Conservation (phyloP, 805 yeast species). For the Ogataea saltuana region DNA sequence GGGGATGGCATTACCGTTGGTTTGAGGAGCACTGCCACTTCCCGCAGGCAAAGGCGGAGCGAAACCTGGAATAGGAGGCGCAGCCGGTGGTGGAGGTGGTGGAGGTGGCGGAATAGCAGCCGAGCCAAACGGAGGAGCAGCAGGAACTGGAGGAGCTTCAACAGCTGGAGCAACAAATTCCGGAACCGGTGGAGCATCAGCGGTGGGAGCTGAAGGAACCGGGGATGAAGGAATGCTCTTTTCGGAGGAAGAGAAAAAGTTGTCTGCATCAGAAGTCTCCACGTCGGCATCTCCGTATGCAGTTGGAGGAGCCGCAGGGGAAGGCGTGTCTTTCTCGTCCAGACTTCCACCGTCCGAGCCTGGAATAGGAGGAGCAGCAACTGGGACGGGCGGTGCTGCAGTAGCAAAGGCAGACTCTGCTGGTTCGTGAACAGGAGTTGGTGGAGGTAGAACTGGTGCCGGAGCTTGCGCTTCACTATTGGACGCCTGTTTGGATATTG, state of each 20-base stretch:
- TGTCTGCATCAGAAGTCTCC: background rate
- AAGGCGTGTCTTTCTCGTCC: constrained; percentile 1
- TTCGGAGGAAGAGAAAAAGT: constrained; percentile 2
- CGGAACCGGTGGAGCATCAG: constrained; percentile 24
- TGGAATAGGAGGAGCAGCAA: constrained; percentile 21
- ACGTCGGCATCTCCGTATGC: background rate
- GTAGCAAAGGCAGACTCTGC: constrained; percentile 1
- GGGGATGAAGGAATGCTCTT: constrained; percentile 5
- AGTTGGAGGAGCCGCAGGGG: constrained; percentile 4
- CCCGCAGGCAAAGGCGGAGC: constrained; percentile 41
- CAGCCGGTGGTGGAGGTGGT: constrained; percentile 33
- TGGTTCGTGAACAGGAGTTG: constrained; percentile 10
- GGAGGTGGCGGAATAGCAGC: constrained; percentile 32
- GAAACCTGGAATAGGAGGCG: constrained; percentile 32
- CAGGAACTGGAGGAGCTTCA: constrained; percentile 10
- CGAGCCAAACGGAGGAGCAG: constrained; percentile 20
- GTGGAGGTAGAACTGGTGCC: constrained; percentile 20
- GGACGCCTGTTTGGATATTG: constrained; percentile 4
- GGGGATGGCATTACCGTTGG: constrained; percentile 24
- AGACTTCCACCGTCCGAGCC: constrained; percentile 3
- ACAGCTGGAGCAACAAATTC: constrained; percentile 6
- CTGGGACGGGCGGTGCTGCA: constrained; percentile 10
- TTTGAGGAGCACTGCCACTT: constrained; percentile 32
- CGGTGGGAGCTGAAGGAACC: no score
- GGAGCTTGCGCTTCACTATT: constrained; percentile 7